Base-by-base conservation (phyloP, 305 asterid genomes). In the Rubia balearica region DNA sequence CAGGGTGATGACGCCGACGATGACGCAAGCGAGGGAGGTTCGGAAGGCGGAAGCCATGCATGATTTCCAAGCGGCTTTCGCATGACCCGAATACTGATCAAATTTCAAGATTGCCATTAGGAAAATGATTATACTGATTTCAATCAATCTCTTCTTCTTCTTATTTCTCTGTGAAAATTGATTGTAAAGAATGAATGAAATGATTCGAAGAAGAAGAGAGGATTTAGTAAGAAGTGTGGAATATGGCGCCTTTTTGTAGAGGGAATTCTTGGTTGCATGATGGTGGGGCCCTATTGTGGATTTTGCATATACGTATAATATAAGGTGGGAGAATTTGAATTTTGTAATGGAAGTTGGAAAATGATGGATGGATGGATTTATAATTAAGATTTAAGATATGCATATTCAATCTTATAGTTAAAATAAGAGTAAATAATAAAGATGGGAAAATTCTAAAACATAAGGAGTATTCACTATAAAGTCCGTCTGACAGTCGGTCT, bases 1-100 rank as follows among this genome's bases (percentile, higher is more conserved):
- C 6, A 91, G 83, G 33, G 93, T 88, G 65, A 76, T 72, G 77
- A 77, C 76, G 27, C 95, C 96, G 0, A 91, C 96, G 30, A 88
- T 77, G 6, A 84, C 74, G 88, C 96, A 91, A 3, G 97, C 97
- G 45, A 85, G 36, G 77, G 93, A 87, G 22, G 96, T 85, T 41
- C 96, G 84, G 55, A 89, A 78, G 74, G 95, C 93, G 13, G 97
- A 86, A 16, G 77, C 86, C 7, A 85, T 76, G 83, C 93, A 80
- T 53, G 83, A 80, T 67, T 79, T 75, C 97, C 97, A 91, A 64
- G 86, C 65, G 17, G 77, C 83, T 36, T 83, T 69, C 0, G 87
- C 79, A 4, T 82, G 83, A 21, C 67, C 82, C 10, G 75, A 72
- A 51, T 51, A 51, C 69, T 79, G 77, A 75, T 53, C 67, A 11